Evolutionary conservation across 2,329 filamentous ascomycete species (phyloP), one percentile per base, ranked within the genome.

Genomic region (Xylaria sp.): DNA sequence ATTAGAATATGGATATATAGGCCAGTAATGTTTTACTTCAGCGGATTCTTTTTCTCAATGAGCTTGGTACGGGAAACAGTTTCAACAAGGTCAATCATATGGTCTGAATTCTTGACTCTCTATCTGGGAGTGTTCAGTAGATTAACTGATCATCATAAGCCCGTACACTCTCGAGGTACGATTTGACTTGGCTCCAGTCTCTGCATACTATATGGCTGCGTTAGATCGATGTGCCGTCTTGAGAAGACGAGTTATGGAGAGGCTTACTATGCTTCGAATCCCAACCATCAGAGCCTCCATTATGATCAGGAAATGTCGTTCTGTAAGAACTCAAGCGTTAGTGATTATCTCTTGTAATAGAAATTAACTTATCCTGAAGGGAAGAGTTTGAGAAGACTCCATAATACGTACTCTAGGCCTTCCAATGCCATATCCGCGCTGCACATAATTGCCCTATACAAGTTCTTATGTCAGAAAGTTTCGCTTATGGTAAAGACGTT

Each of bases 231-330:
- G 9, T 17, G n/a, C 3, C 31, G 17, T 39, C 31, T n/a, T 7
- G 27, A 29, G n/a, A 11, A n/a, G 3, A 13, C 5, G 27, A 31
- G 31, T 22, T 15, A 2, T 3, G 7, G 27, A 29, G n/a, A 20
- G 61, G 72, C 78, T 69, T 71, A 80, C 79, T 76, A 67, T 83
- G 81, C 73, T 81, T 83, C 1, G 80, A 81, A 63, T 83, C 81
- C 81, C 81, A 83, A 6, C 81, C 82, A 61, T 83, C 81, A 2
- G 79, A 81, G 2, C 81, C 81, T 11, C 79, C 79, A 55, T 82
- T 83, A 70, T 83, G 77, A 64, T 82, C 80, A 1, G 81, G 81
- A 65, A 83, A 83, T 1, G 81, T 83, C 2, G 81, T 83, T 72
- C 53, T 55, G 38, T 42, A 42, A 44, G 5, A 2, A 5, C 4